Base-by-base conservation (phyloP, 768 basidiomycete species). In the Serendipita sp. region DNA sequence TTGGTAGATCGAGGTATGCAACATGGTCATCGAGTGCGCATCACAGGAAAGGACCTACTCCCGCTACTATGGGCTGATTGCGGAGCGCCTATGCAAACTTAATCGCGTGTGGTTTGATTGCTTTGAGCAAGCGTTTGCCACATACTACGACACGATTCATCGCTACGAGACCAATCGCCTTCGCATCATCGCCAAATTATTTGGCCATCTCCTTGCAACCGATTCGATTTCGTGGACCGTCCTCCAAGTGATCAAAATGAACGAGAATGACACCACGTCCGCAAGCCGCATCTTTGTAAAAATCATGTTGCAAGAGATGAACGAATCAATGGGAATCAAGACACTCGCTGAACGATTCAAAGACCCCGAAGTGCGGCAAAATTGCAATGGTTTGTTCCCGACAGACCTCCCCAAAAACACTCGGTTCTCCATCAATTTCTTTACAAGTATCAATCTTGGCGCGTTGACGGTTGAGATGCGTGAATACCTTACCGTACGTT, bases 1-100 rank as follows among this genome's bases (percentile, higher is more conserved):
- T 41, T n/a, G 41, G 2, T 70, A 96, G 92, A 88, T 92, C 69
- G 95, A 97, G 73, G 76, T 99, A 65, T 84, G 90, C 73, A 97
- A 98, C 79, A 99, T 99, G 96, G 83, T 99, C 67, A 89, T 99
- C 74, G 95, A 98, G 71, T 99, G 96, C 88, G 98, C 96, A 74
- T 98, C 96, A 1, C 96, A 99, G 78, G 96, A 98, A 74, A 88
- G 96, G 13, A 93, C 95, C 0, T 99, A 97, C 74, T 92, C 90
- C 1, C 89, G 81, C n/a, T 98, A 96, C 79, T 99, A 94, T 71
- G 96, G 96, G 11, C 84, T 98, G 24, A 80, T 96, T 67, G 92
- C 92, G 64, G 96, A 99, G 74, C 88, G 96, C 24, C 93, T 99
- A 77, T 87, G 89, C 77, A 94, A 96, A 76, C 81, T 98, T 71